Evolutionary conservation across 1,284 basidiomycete species (phyloP), one percentile per base, ranked within the genome.

Genomic region (Cutaneotrichosporon arboriforme): DNA sequence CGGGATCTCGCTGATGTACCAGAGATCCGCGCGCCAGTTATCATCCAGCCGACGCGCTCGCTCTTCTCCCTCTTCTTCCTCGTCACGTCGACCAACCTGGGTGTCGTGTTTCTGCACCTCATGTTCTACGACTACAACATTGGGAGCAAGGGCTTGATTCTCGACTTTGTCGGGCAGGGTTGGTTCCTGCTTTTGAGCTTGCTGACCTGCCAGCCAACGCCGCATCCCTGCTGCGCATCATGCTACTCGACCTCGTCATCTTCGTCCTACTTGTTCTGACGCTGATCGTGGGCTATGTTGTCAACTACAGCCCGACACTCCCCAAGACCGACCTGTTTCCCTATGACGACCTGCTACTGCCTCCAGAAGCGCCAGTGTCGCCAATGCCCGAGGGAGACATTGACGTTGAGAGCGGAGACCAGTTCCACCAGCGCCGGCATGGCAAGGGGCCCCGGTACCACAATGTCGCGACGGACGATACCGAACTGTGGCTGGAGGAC

Each of bases 151-250:
- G 66, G 68, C 2, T 14, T 73, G 33, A 55, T 74, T 18, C 57
- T 74, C 31, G 72, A 74, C 48, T 74, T 74, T 48, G 64, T 73
- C 2, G 72, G 72, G 2, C 67, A 73, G 49, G 55, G 72, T 72
- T 53, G 49, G 68, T 66, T 26, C 4, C 15, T 33, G 17, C 4
- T 18, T 26, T 15, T 23, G 4, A 22, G 20, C 2, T n/a, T 1
- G 14, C 48, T 46, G 17, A 49, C 33, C 12, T 31, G 33, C 8
- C 47, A 72, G 72, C 62, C 2, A 61, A 64, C 33, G 59, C 65
- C 1, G 62, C 71, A 8, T 65, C 65, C 1, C 49, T 70, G 1
- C 59, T 61, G 1, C 60, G 68, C 10, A 57, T 74, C 5, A 53
- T 74, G 1, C 46, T 71, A 1, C 63, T 74, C 39, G 73, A 74